Evolutionary conservation across 2,329 filamentous ascomycete species (phyloP).

Genomic region (Leptographium lundbergii): DNA sequence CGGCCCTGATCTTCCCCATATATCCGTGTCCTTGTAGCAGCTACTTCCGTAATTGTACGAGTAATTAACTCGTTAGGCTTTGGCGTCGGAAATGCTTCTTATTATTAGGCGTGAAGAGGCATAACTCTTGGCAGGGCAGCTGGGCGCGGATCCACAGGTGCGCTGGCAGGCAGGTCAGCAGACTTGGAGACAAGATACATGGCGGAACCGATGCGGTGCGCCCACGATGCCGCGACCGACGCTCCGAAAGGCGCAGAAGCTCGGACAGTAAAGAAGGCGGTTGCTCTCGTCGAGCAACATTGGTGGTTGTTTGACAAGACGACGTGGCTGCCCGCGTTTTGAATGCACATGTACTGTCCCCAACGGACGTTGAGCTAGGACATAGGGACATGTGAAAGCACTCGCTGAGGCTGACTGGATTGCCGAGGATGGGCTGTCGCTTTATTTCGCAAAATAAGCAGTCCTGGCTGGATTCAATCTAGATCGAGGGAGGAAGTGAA

Average conservation of each 20-base stretch:
- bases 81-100: slow-evolving; percentile 3
- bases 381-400: too few species aligned
- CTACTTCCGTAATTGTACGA: too few species aligned
- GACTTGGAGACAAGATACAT: slow-evolving; percentile 27
- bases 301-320: background rate
- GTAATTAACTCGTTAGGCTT: slow-evolving; percentile 5
- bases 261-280: slow-evolving; percentile 17
- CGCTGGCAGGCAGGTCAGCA: slow-evolving; percentile 18
- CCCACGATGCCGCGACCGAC: slow-evolving; percentile 25
- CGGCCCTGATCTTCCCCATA: too few species aligned
- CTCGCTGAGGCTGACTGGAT: slow-evolving; percentile 8
- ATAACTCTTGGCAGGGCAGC: slow-evolving; percentile 20
- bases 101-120: slow-evolving; percentile 16
- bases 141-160: slow-evolving; percentile 22
- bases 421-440: slow-evolving; percentile 22
- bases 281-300: slow-evolving; percentile 15
- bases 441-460: slow-evolving; percentile 24
- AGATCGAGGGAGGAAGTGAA: background rate
- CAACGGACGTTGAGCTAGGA: too few species aligned
- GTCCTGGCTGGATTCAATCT: slow-evolving; percentile 22
- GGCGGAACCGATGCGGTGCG: slow-evolving; percentile 23
- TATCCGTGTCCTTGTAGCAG: too few species aligned
- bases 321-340: too few species aligned
- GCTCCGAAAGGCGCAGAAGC: slow-evolving; percentile 25
- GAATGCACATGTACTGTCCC: too few species aligned